A percentile compares a stretch with the other conserved stretches of the same genome.
Evolutionary conservation across 2,329 filamentous ascomycete species (phyloP).

Genomic region (Aureobasidium sp.): DNA sequence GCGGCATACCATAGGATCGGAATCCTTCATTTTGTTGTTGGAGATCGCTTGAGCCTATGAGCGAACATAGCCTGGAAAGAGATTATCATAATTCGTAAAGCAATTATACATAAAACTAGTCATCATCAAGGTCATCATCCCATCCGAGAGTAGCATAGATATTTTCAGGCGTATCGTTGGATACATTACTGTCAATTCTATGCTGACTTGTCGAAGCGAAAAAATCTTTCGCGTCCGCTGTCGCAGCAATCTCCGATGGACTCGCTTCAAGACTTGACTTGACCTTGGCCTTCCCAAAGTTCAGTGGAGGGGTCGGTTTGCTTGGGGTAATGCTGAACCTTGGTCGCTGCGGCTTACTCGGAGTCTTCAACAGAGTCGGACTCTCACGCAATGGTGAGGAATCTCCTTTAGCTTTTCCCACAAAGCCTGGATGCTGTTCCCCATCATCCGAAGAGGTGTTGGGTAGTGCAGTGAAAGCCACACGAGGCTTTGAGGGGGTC

Average conservation of each 20-base stretch:
- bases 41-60: too few relatives aligned
- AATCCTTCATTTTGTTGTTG: too few relatives aligned
- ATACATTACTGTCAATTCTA: neutral
- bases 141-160: slow-evolving; percentile 53
- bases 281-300: neutral
- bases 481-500: slow-evolving; percentile 20
- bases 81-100: slow-evolving; percentile 1
- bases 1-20: too few relatives aligned
- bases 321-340: slow-evolving; percentile 4
- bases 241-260: slow-evolving; percentile 14
- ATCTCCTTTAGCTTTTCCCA: slow-evolving; percentile 10
- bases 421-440: slow-evolving; percentile 10
- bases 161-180: slow-evolving; percentile 9
- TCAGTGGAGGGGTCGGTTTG: neutral
- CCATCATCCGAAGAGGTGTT: slow-evolving; percentile 27
- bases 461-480: neutral
- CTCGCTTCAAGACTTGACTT: slow-evolving; percentile 17
- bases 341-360: slow-evolving; percentile 13
- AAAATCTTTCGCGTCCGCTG: slow-evolving; percentile 28
- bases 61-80: too few relatives aligned
- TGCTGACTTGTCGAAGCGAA: neutral
- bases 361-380: slow-evolving; percentile 15
- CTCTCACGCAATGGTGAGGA: slow-evolving; percentile 10
- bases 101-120: slow-evolving; percentile 3
- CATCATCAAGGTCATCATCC: slow-evolving; percentile 39